A percentile compares a stretch with the other conserved stretches of the same genome.
These are phyloP conservation scores for Neoboletus magnificus DNA, from an alignment of 768 basidiomycete species.

Conservation along the genomic window DNA sequence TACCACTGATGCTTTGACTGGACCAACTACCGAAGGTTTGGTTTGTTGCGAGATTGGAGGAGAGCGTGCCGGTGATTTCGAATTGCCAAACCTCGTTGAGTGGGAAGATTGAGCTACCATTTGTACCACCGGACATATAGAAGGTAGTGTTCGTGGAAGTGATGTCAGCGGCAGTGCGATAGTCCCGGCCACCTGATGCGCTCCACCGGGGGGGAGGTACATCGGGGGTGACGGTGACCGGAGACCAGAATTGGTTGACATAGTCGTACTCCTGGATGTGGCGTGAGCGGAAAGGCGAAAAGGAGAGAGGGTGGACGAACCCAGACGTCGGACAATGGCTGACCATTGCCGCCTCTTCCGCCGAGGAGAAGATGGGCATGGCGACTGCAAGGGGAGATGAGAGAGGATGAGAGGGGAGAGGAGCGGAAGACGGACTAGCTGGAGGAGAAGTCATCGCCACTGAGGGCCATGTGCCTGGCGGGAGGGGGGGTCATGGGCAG, in stretches of 20 bases:
- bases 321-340: constrained; percentile 68
- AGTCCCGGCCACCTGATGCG: constrained; percentile 72
- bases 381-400: constrained; percentile 46
- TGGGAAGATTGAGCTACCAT: constrained; percentile 42
- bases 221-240: constrained; percentile 48
- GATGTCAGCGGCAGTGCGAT: constrained; percentile 34
- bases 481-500: constrained; percentile 50
- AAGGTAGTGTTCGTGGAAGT: constrained; percentile 62
- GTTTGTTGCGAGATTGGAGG: constrained; percentile 57
- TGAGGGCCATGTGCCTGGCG: constrained; percentile 59
- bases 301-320: constrained; percentile 38
- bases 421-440: constrained; percentile 61
- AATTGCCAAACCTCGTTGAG: constrained; percentile 73
- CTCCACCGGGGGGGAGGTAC: constrained; percentile 66
- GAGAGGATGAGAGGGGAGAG: constrained; percentile 13
- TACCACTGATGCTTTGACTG: constrained; percentile 37
- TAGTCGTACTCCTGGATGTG: constrained; percentile 70
- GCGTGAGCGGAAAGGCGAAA: constrained; percentile 4
- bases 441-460: constrained; percentile 70
- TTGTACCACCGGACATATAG: constrained; percentile 68
- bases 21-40: constrained; percentile 58
- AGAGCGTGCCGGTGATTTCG: constrained; percentile 64
- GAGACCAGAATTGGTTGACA: constrained; percentile 71
- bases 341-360: constrained; percentile 54
- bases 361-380: constrained; percentile 72